Conservation (phyloP, 371 early-diverging fungal genomes). For the Circinella minor region DNA sequence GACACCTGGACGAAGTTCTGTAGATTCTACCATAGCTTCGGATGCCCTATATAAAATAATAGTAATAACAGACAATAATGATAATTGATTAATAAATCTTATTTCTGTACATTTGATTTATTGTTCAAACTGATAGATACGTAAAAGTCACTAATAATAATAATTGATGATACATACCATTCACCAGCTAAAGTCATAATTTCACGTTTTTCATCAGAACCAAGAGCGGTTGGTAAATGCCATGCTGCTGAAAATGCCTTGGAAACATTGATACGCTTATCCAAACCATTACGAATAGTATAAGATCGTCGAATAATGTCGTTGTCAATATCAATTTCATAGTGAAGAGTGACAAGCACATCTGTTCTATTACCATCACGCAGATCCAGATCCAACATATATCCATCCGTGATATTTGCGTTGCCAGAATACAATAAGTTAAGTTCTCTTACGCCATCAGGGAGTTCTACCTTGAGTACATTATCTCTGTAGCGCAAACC, state of each 20-base stretch:
- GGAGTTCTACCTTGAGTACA: slow-evolving; percentile 28
- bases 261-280: slow-evolving; percentile 19
- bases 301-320: slow-evolving; percentile 34
- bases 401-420: background rate
- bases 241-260: slow-evolving; percentile 41
- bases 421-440: slow-evolving; percentile 24
- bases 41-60: background rate
- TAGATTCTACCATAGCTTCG: slow-evolving; percentile 40
- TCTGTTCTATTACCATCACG: slow-evolving; percentile 22
- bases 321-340: slow-evolving; percentile 32
- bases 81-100: too few species aligned
- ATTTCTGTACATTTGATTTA: too few species aligned
- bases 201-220: slow-evolving; percentile 21
- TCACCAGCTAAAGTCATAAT: slow-evolving; percentile 42
- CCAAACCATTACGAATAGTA: slow-evolving; percentile 20
- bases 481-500: slow-evolving; percentile 42
- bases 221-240: slow-evolving; percentile 30
- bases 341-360: slow-evolving; percentile 29
- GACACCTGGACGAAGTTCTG: slow-evolving; percentile 29
- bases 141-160: too few species aligned
- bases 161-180: slow-evolving; percentile 26
- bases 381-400: slow-evolving; percentile 10
- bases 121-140: too few species aligned
- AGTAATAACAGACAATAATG: too few species aligned
- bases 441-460: slow-evolving; percentile 35